Conservation (phyloP, 73 alveolate genomes). For the Tetrahymena thermophila region DNA sequence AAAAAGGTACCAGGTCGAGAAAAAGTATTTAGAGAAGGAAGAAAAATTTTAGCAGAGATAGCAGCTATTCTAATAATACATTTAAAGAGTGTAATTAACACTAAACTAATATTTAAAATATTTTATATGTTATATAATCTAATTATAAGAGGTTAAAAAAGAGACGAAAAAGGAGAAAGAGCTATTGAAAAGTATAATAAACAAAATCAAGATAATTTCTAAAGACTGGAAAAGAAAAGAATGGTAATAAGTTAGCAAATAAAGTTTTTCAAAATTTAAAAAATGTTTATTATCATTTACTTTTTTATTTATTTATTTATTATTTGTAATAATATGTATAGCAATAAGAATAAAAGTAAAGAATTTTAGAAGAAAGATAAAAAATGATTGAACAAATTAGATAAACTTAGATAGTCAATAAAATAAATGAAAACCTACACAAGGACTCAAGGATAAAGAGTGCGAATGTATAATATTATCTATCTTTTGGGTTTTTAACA, state of each 20-base stretch:
- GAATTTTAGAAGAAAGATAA: neutral
- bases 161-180: neutral
- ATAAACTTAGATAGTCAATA: neutral
- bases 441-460: neutral
- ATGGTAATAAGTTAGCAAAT: neutral
- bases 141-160: neutral
- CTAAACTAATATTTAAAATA: neutral
- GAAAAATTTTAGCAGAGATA: neutral
- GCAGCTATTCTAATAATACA: neutral
- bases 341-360: neutral
- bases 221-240: neutral
- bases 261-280: too few species aligned
- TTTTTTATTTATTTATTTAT: neutral
- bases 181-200: neutral
- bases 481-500: neutral
- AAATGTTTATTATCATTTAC: too few species aligned
- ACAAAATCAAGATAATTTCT: neutral
- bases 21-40: neutral
- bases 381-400: neutral
- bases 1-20: neutral
- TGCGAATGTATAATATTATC: neutral
- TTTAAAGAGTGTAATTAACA: neutral
- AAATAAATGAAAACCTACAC: neutral
- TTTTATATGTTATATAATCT: neutral
- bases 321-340: neutral